Percentiles rank a stretch among this genome's conserved stretches.
Evolutionary conservation across 768 basidiomycete genomes (phyloP).

Genomic region (Rhodotorula babjevae): DNA sequence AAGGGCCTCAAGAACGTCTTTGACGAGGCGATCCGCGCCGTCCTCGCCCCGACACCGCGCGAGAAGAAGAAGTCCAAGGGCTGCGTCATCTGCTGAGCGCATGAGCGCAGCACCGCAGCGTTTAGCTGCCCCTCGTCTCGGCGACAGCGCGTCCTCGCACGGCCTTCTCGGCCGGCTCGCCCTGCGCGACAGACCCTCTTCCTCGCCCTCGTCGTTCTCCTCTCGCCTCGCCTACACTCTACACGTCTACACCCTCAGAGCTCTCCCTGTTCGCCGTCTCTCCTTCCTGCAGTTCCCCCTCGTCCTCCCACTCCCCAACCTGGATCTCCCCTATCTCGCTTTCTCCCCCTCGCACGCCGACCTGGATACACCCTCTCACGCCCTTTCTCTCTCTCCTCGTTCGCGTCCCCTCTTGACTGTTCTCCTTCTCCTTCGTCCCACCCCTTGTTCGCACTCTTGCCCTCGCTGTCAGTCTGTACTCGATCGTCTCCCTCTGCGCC

Average conservation of each 20-base stretch:
- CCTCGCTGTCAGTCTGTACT: background rate
- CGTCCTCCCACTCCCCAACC: too few relatives aligned
- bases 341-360: background rate
- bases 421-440: background rate
- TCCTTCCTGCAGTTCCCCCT: background rate
- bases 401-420: too few relatives aligned
- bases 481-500: too few relatives aligned
- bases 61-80: slow-evolving; percentile 47
- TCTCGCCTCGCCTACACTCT: too few relatives aligned
- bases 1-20: slow-evolving; percentile 99
- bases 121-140: too few relatives aligned
- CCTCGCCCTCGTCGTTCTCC: background rate
- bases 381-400: too few relatives aligned
- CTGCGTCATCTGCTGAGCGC: slow-evolving; percentile 48
- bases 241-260: too few relatives aligned
- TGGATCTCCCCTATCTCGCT: background rate
- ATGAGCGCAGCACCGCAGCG: too few relatives aligned
- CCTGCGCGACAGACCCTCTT: background rate
- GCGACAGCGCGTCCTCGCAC: too few relatives aligned
- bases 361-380: too few relatives aligned
- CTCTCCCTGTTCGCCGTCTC: too few relatives aligned
- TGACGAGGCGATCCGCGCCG: slow-evolving; percentile 96
- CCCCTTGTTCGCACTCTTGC: background rate
- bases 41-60: slow-evolving; percentile 51
- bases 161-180: too few relatives aligned